A percentile compares a stretch with the other conserved stretches of the same genome.
Evolutionary conservation across 352 stramenopile genomes (phyloP).

Genomic region (Globisporangium paddicum): DNA sequence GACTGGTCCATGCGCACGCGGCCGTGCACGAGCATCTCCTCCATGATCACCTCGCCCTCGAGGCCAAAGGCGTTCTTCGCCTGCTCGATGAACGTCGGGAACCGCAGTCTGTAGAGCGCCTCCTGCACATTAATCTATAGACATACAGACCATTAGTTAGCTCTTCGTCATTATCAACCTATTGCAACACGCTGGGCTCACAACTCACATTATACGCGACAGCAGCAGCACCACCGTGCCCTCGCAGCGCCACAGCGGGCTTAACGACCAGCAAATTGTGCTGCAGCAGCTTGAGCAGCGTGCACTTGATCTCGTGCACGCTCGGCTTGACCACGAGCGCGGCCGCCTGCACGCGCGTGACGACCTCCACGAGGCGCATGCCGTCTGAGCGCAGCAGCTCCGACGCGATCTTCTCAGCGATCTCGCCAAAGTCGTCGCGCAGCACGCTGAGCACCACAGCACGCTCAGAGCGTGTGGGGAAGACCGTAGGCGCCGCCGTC

Average conservation of each 20-base stretch:
- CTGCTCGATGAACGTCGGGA: slow-evolving; percentile 80
- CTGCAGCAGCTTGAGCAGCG: slow-evolving; percentile 82
- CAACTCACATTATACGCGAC: slow-evolving; percentile 46
- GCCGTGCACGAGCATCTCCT: slow-evolving; percentile 81
- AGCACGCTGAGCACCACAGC: slow-evolving; percentile 68
- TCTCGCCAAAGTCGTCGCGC: slow-evolving; percentile 77
- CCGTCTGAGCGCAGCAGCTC: slow-evolving; percentile 65
- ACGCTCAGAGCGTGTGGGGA: slow-evolving; percentile 70
- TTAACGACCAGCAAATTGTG: slow-evolving; percentile 80
- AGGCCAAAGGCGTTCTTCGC: slow-evolving; percentile 70
- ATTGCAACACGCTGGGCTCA: neutral
- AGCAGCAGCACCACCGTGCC: slow-evolving; percentile 2
- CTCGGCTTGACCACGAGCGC: slow-evolving; percentile 29
- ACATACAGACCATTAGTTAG: neutral
- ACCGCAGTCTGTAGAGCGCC: slow-evolving; percentile 76
- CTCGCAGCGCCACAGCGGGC: slow-evolving; percentile 22
- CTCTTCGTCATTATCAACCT: neutral
- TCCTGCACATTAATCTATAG: slow-evolving; percentile 74
- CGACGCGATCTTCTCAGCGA: slow-evolving; percentile 51
- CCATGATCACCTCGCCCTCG: slow-evolving; percentile 85
- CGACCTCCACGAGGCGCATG: slow-evolving; percentile 59
- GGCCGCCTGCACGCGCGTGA: slow-evolving; percentile 48
- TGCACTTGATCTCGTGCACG: slow-evolving; percentile 75
- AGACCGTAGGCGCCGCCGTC: slow-evolving; percentile 16
- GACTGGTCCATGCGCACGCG: slow-evolving; percentile 84